Evolutionary conservation across 805 yeast genomes (phyloP), one percentile per base, ranked within the genome.

Genomic region (Candida nemodendra): DNA sequence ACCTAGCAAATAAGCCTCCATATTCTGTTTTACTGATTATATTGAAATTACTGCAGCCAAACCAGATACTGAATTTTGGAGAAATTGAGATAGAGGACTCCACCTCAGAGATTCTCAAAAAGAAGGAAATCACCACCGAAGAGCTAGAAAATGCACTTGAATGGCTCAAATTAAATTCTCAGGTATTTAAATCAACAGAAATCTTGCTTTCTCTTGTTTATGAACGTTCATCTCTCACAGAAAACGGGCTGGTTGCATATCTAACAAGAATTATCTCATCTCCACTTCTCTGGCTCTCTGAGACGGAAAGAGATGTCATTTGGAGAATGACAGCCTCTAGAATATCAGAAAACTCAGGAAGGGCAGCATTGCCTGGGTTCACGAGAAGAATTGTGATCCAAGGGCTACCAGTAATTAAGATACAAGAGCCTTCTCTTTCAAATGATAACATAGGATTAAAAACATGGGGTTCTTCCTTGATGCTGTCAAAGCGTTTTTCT

Each of bases 381-480:
- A 64, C 71, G 2, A 66, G 98, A 32, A 70, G 67, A 29, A 78
- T 91, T 22, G 59, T 64, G 8, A 42, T 45, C 3, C 39, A 39
- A 13, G 36, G 32, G 5, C 58, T 86, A 2, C 64, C 66, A 0
- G 61, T 62, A 4, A 62, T 75, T 3, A 44, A 45, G 17, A 60
- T 91, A 19, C 70, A 71, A 41, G 99, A 91, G 54, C 98, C 98
- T 0, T 79, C 95, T 0, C 65, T 91, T 43, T 86, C 96, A 0
- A 76, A 79, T 26, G 99, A 93, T 60, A 84, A 83, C 44, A 64
- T 93, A 16, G 99, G 99, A 0, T 69, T 88, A 57, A 88, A 91
- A 45, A 91, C 99, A 0, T 91, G 99, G 99, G 99, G 98, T 0
- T 84, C 97, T 0, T 79, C 97, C 0, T 63, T 84, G 18, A 71